Percentiles rank a stretch among this genome's conserved stretches.
These are phyloP conservation scores for Xylaria scruposa DNA, from an alignment of 495 filamentous ascomycete genomes.

Conservation along the genomic window DNA sequence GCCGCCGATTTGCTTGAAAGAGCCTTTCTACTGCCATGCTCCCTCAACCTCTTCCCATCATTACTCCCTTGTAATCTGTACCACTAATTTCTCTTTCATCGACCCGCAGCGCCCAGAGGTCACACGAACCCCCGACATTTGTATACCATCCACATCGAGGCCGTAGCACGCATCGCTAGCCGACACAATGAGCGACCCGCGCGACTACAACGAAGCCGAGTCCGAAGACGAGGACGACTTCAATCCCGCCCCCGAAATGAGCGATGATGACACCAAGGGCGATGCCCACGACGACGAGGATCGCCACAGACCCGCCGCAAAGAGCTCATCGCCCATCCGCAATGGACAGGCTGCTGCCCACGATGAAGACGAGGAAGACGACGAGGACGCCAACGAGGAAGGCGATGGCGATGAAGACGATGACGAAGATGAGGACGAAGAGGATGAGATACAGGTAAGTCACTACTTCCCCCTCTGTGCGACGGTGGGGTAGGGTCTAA, in stretches of 20 bases:
- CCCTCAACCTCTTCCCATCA: slow-evolving; percentile 7
- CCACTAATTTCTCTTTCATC: not conserved
- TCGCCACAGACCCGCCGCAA: slow-evolving; percentile 31
- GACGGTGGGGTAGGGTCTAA: not conserved
- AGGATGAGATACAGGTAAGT: slow-evolving; percentile 65
- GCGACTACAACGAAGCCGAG: slow-evolving; percentile 50
- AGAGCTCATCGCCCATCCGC: slow-evolving; percentile 31
- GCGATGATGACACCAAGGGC: slow-evolving; percentile 67
- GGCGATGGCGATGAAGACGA: slow-evolving; percentile 62
- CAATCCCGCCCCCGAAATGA: slow-evolving; percentile 74
- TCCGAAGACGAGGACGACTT: slow-evolving; percentile 85
- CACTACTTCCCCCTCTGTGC: not conserved
- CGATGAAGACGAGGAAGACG: slow-evolving; percentile 45
- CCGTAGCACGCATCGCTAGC: slow-evolving; percentile 5
- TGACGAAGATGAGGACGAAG: slow-evolving; percentile 64
- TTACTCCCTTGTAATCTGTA: slow-evolving; percentile 19
- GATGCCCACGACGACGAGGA: slow-evolving; percentile 49
- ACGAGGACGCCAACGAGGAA: slow-evolving; percentile 21
- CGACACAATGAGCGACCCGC: slow-evolving; percentile 53
- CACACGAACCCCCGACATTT: not conserved
- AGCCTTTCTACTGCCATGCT: not conserved
- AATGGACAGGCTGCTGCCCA: slow-evolving; percentile 16
- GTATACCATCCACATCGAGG: not conserved
- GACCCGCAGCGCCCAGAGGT: not conserved
- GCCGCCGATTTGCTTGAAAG: slow-evolving; percentile 9